Percentiles rank a stretch among this genome's conserved stretches.
phyloP scores from a whole-genome alignment of 345 rosid genomes.

The Pugionium cornutum region DNA sequence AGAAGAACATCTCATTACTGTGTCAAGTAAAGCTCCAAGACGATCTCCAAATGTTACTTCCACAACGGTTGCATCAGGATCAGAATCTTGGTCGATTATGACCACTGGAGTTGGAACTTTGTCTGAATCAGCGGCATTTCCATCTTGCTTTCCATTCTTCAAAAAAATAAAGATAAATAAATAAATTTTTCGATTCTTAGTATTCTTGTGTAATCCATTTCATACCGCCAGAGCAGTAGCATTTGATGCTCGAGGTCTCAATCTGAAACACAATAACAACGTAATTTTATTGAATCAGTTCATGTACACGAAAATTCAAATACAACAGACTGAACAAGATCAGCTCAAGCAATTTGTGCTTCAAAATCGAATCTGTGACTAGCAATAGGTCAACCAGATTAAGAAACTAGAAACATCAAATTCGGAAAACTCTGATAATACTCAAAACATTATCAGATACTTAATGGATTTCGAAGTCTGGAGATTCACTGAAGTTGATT shows the following conservation, averaged over 20 bases:
- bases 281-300: no score
- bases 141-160: slow-evolving; percentile 55
- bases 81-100: slow-evolving; percentile 90
- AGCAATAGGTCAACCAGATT: no score
- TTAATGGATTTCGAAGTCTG: no score
- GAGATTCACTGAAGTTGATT: no score
- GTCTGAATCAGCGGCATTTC: slow-evolving; percentile 58
- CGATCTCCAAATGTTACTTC: slow-evolving; percentile 96
- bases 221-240: slow-evolving; percentile 80
- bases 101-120: slow-evolving; percentile 85
- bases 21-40: slow-evolving; percentile 95
- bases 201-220: slow-evolving; percentile 11
- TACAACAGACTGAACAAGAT: no score
- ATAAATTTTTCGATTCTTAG: background rate
- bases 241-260: slow-evolving; percentile 57
- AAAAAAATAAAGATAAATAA: background rate
- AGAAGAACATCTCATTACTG: slow-evolving; percentile 47
- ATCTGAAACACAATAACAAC: slow-evolving; percentile 42
- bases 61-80: slow-evolving; percentile 81
- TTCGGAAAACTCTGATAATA: no score
- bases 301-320: no score
- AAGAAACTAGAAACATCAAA: no score
- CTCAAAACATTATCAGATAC: no score
- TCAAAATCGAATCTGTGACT: no score
- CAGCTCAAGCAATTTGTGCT: no score